phyloP scores from a whole-genome alignment of 148 eudicot species.

The Camellia sinensis region DNA sequence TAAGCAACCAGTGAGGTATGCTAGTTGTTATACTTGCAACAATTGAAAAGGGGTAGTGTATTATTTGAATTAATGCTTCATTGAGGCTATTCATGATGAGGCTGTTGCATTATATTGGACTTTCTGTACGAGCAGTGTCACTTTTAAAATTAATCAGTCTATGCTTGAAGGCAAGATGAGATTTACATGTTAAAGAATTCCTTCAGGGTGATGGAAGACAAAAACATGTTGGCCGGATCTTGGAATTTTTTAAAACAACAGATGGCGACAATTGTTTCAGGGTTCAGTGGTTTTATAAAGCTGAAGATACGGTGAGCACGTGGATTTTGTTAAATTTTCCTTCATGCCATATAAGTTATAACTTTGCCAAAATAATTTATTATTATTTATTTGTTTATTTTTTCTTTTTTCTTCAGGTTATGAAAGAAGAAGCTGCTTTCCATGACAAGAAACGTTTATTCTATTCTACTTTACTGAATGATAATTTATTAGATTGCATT shows the following conservation, averaged over 20 bases:
- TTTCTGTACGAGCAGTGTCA: background rate
- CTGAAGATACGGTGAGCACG: slow-evolving; percentile 77
- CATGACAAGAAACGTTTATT: slow-evolving; percentile 87
- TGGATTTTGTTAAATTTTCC: background rate
- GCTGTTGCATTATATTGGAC: background rate
- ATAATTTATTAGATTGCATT: slow-evolving; percentile 76
- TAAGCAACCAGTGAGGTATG: no score
- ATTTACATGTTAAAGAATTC: slow-evolving; percentile 25
- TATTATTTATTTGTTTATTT: background rate
- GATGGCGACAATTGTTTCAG: slow-evolving; percentile 76
- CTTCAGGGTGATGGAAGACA: slow-evolving; percentile 72
- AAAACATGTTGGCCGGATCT: slow-evolving; percentile 67
- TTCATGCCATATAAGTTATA: background rate
- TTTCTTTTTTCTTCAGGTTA: slow-evolving; percentile 46
- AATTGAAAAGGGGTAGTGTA: no score
- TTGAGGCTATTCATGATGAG: background rate
- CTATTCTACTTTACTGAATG: slow-evolving; percentile 70
- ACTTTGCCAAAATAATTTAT: slow-evolving; percentile 11
- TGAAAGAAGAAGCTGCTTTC: slow-evolving; percentile 57
- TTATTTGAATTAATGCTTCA: background rate
- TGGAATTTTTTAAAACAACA: slow-evolving; percentile 75
- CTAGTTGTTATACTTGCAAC: no score
- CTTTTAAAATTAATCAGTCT: slow-evolving; percentile 17
- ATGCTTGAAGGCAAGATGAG: slow-evolving; percentile 7
- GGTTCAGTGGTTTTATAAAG: slow-evolving; percentile 94